A percentile compares a stretch with the other conserved stretches of the same genome.
Conservation (phyloP, 2,329 filamentous ascomycete species). For the Nemania sp. region DNA sequence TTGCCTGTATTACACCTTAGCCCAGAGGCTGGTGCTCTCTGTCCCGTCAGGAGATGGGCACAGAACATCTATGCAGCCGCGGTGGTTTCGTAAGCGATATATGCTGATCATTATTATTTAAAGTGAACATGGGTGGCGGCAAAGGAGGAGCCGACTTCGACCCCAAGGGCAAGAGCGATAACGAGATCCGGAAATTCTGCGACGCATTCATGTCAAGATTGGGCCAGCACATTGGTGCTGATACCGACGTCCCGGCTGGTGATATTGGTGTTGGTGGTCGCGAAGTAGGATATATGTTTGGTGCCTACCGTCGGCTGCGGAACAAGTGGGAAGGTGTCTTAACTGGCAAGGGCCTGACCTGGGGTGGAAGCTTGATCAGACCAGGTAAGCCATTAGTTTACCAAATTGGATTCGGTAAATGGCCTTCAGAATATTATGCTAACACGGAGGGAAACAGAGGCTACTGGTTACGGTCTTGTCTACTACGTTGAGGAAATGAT, state of each 20-base stretch:
- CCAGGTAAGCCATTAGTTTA: slow-evolving; percentile 53
- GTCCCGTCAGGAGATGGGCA: not conserved
- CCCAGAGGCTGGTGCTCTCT: not conserved
- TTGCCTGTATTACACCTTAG: not conserved
- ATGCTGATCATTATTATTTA: slow-evolving; percentile 8
- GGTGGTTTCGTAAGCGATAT: not conserved
- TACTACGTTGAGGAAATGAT: slow-evolving; percentile 99
- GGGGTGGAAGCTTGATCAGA: slow-evolving; percentile 92
- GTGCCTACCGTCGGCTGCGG: slow-evolving; percentile 83
- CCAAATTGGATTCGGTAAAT: not conserved
- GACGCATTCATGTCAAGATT: slow-evolving; percentile 95
- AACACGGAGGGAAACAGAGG: slow-evolving; percentile 58
- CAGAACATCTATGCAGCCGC: not conserved
- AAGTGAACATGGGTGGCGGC: slow-evolving; percentile 92
- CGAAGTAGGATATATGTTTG: slow-evolving; percentile 94
- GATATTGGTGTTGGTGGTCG: slow-evolving; percentile 93
- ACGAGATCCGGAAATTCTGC: slow-evolving; percentile 97
- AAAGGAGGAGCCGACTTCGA: slow-evolving; percentile 99
- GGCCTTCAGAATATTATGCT: no score
- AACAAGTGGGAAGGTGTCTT: slow-evolving; percentile 96
- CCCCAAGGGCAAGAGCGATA: slow-evolving; percentile 97
- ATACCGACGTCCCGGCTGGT: slow-evolving; percentile 94
- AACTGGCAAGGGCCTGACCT: slow-evolving; percentile 90
- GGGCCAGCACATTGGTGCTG: slow-evolving; percentile 91
- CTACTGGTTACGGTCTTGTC: slow-evolving; percentile 93